Conservation (phyloP, 257 asterid genomes). For the Dorcoceras hygrometricum region DNA sequence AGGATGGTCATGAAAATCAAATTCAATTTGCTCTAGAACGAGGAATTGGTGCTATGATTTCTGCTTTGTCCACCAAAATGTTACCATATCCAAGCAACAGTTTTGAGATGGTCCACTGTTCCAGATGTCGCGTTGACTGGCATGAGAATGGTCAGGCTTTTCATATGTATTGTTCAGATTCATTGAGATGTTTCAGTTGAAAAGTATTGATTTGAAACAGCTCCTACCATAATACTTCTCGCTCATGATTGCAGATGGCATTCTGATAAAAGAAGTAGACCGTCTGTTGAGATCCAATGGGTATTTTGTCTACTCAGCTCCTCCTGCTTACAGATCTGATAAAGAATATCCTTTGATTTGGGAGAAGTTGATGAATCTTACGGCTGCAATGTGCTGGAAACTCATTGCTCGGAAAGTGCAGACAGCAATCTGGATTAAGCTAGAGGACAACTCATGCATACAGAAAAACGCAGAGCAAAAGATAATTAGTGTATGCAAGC, state of each 20-base stretch:
- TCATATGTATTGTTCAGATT: background rate
- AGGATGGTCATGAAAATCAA: conserved; percentile 93
- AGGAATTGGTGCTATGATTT: conserved; percentile 85
- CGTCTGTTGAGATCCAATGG: conserved; percentile 76
- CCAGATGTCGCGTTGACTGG: conserved; percentile 92
- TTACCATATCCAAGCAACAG: conserved; percentile 83
- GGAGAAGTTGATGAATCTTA: conserved; percentile 67
- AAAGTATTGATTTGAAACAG: conserved; percentile 2
- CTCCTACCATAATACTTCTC: background rate
- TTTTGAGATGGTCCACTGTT: conserved; percentile 91
- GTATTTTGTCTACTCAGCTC: conserved; percentile 89
- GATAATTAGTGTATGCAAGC: conserved; percentile 55
- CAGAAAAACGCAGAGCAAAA: conserved; percentile 48
- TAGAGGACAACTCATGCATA: conserved; percentile 59
- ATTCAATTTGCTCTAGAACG: conserved; percentile 92
- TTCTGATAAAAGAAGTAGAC: conserved; percentile 77
- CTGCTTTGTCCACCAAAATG: conserved; percentile 79
- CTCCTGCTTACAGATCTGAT: conserved; percentile 92
- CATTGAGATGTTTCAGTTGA: background rate
- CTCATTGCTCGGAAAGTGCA: conserved; percentile 86
- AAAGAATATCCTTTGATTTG: conserved; percentile 79
- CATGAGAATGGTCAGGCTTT: conserved; percentile 70
- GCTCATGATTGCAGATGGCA: conserved; percentile 63
- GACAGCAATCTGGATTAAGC: conserved; percentile 88
- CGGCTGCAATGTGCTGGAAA: conserved; percentile 97